phyloP scores from a whole-genome alignment of 352 stramenopile genomes.

The Globisporangium viniferum region DNA sequence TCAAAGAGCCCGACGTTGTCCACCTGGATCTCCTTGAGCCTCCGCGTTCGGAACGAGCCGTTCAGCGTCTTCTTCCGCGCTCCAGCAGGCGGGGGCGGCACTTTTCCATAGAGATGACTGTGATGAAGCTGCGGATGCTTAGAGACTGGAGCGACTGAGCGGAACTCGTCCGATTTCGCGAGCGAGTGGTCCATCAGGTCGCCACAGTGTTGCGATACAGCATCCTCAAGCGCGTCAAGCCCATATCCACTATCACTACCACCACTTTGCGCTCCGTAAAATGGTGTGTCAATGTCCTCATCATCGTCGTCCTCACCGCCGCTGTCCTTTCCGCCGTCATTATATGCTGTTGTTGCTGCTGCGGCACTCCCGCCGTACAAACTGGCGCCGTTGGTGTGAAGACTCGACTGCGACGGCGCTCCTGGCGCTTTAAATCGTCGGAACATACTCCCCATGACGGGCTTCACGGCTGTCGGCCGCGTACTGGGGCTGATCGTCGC shows the following conservation, averaged over 20 bases:
- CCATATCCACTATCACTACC: not conserved
- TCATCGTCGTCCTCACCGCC: conserved; percentile 1
- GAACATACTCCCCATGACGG: not conserved
- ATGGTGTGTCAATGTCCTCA: not conserved
- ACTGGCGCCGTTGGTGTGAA: not conserved
- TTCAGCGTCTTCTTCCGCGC: conserved; percentile 39
- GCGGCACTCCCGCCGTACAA: not conserved
- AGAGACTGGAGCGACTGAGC: conserved; percentile 25
- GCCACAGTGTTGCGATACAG: not conserved
- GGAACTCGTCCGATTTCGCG: conserved; percentile 55
- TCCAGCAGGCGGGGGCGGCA: conserved; percentile 16
- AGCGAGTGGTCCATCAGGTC: conserved; percentile 8
- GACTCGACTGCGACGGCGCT: not conserved
- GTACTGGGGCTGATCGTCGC: not conserved
- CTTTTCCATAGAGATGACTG: conserved; percentile 9
- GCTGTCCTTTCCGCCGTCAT: not conserved
- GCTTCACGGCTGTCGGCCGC: conserved; percentile 11
- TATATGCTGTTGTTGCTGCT: not conserved
- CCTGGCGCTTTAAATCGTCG: conserved; percentile 10
- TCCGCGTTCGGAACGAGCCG: conserved; percentile 40
- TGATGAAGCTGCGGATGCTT: not conserved
- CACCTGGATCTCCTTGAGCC: conserved; percentile 60
- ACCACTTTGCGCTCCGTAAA: not conserved
- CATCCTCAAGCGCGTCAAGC: not conserved
- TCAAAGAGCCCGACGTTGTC: conserved; percentile 57